Conservation (phyloP, 1,284 basidiomycete species). For the Tremellales sp. region DNA sequence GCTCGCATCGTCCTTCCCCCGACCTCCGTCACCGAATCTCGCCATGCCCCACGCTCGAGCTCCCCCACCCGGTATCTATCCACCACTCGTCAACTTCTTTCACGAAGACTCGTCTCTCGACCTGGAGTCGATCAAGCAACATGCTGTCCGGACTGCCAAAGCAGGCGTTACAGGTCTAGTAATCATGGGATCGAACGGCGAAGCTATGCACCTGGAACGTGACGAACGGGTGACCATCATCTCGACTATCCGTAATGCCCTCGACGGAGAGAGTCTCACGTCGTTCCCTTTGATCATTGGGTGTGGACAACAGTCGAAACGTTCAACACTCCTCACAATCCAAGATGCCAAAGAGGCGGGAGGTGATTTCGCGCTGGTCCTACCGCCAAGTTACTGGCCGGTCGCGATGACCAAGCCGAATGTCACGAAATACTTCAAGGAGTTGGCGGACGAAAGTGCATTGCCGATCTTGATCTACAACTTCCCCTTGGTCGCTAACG, state of each 20-base stretch:
- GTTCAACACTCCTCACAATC: constrained; percentile 4
- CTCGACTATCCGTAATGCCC: constrained; percentile 4
- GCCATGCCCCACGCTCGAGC: constrained; percentile 1
- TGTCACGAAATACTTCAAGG: constrained; percentile 10
- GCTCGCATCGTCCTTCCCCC: no score
- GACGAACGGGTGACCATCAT: constrained; percentile 16
- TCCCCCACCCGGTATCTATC: constrained; percentile 10
- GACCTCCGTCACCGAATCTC: no score
- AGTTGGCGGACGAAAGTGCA: constrained; percentile 12
- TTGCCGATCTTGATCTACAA: constrained; percentile 18
- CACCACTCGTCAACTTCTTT: constrained; percentile 11
- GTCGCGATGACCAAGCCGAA: constrained; percentile 15
- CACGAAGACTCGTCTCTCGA: constrained; percentile 5
- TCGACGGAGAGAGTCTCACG: constrained; percentile 8
- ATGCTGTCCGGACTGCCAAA: constrained; percentile 7
- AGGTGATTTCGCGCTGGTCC: constrained; percentile 14
- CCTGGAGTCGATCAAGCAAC: constrained; percentile 4
- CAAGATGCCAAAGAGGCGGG: constrained; percentile 13
- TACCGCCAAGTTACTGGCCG: constrained; percentile 18
- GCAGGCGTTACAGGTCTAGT: constrained; percentile 20
- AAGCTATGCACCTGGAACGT: constrained; percentile 27
- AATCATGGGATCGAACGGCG: constrained; percentile 32
- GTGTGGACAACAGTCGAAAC: constrained; percentile 7
- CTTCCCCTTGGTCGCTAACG: constrained; percentile 18
- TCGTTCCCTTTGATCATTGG: constrained; percentile 14